These are phyloP conservation scores for Mortierella hygrophila DNA, from an alignment of 192 early-diverging fungal genomes.

Conservation along the genomic window DNA sequence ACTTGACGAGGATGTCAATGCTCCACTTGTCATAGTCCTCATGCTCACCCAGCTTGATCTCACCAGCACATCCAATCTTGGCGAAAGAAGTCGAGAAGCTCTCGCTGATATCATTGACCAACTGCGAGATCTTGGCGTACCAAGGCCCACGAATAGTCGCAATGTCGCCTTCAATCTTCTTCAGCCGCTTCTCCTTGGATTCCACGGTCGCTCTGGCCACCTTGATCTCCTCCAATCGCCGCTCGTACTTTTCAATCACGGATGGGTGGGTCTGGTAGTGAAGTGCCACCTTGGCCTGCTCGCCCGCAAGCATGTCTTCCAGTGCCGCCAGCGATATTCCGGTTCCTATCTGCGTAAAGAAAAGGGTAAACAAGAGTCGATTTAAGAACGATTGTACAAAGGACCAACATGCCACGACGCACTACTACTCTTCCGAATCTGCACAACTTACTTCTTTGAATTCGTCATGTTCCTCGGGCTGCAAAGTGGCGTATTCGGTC, in stretches of 20 bases:
- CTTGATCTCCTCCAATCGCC: constrained; percentile 70
- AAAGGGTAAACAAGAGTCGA: background rate
- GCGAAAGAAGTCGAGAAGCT: constrained; percentile 82
- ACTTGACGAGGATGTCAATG: constrained; percentile 95
- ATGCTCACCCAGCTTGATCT: constrained; percentile 73
- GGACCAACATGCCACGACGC: background rate
- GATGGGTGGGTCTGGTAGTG: constrained; percentile 65
- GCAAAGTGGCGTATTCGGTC: constrained; percentile 61
- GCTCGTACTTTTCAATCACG: constrained; percentile 78
- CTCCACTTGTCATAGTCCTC: constrained; percentile 95
- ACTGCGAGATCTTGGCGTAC: constrained; percentile 70
- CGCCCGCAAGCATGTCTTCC: constrained; percentile 69
- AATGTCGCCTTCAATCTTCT: constrained; percentile 53
- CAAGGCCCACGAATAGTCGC: constrained; percentile 65
- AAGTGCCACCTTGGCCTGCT: constrained; percentile 68
- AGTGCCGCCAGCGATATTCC: constrained; percentile 70
- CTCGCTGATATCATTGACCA: constrained; percentile 75
- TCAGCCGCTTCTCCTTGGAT: constrained; percentile 57
- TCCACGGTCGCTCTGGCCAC: constrained; percentile 53
- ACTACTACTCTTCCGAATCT: background rate
- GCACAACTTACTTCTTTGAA: constrained; percentile 60
- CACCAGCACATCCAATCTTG: constrained; percentile 82
- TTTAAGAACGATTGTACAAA: background rate
- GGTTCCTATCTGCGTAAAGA: constrained; percentile 39
- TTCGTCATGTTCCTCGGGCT: constrained; percentile 64